phyloP scores from a whole-genome alignment of 2,329 filamentous ascomycete genomes.

The Basipetospora chlamydospora region DNA sequence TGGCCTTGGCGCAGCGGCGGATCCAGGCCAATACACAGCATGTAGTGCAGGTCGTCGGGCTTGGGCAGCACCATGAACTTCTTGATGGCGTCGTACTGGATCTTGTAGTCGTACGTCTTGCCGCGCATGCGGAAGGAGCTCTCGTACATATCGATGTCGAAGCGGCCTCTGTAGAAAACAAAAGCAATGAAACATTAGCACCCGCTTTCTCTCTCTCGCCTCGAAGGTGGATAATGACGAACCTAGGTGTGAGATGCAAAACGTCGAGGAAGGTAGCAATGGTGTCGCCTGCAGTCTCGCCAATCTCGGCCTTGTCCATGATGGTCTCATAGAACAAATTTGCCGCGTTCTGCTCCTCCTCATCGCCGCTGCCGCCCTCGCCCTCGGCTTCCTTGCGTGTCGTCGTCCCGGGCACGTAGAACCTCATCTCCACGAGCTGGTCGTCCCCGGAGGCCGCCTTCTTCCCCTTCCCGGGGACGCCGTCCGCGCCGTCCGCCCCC shows the following conservation, averaged over 20 bases:
- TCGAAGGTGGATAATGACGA: slow-evolving; percentile 12
- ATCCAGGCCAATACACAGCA: slow-evolving; percentile 88
- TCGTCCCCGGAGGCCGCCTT: slow-evolving; percentile 83
- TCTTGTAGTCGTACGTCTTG: slow-evolving; percentile 99
- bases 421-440: slow-evolving; percentile 95
- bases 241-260: slow-evolving; percentile 89
- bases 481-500: slow-evolving; percentile 55
- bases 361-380: slow-evolving; percentile 51
- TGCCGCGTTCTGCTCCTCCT: slow-evolving; percentile 87
- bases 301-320: slow-evolving; percentile 97
- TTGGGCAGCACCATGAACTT: slow-evolving; percentile 98
- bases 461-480: slow-evolving; percentile 51
- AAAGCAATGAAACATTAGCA: slow-evolving; percentile 1
- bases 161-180: slow-evolving; percentile 59
- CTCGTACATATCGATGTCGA: slow-evolving; percentile 99
- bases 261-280: slow-evolving; percentile 96
- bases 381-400: slow-evolving; percentile 57
- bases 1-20: slow-evolving; percentile 92
- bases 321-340: slow-evolving; percentile 97
- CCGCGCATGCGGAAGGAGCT: slow-evolving; percentile 90
- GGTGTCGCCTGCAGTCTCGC: slow-evolving; percentile 95
- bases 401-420: slow-evolving; percentile 89
- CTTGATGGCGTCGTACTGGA: slow-evolving; percentile 94
- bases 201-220: too few relatives aligned
- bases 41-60: slow-evolving; percentile 91